phyloP scores from a whole-genome alignment of 2,329 filamentous ascomycete species.

The Apiospora phragmitis region DNA sequence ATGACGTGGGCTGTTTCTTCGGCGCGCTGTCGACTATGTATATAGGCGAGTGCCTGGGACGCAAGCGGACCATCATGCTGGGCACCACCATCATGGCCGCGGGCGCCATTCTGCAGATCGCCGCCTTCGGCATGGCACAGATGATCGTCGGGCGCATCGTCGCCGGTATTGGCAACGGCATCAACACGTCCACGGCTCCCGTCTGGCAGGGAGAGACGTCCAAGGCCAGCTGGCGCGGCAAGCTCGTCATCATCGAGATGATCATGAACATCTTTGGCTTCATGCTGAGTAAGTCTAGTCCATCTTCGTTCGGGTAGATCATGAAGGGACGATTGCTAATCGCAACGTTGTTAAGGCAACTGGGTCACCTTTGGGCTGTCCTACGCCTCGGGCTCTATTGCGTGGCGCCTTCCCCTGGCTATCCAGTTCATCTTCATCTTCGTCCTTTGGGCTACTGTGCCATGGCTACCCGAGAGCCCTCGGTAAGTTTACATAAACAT shows the following conservation, averaged over 20 bases:
- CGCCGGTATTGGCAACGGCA: conserved; percentile 50
- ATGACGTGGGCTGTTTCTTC: conserved; percentile 61
- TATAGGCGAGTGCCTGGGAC: conserved; percentile 35
- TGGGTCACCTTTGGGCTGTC: conserved; percentile 44
- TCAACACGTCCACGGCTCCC: conserved; percentile 38
- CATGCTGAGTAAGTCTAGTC: conserved; percentile 21
- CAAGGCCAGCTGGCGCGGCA: conserved; percentile 31
- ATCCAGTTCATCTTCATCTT: conserved; percentile 46
- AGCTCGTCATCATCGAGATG: conserved; percentile 34
- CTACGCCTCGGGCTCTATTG: conserved; percentile 32
- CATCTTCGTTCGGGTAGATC: background rate
- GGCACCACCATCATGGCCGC: conserved; percentile 35
- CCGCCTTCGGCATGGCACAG: conserved; percentile 37
- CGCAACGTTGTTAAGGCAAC: conserved; percentile 25
- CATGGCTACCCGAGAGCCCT: conserved; percentile 35
- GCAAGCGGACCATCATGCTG: conserved; percentile 33
- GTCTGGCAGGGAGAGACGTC: conserved; percentile 41
- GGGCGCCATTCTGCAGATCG: conserved; percentile 35
- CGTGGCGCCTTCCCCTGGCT: conserved; percentile 47
- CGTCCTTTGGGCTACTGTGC: conserved; percentile 29
- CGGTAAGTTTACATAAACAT: conserved; percentile 19
- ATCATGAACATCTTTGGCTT: conserved; percentile 34
- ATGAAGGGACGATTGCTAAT: background rate
- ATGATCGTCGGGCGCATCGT: conserved; percentile 45
- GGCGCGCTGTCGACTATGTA: conserved; percentile 40